Percentiles rank a stretch among this genome's conserved stretches.
phyloP scores from a whole-genome alignment of 768 basidiomycete genomes.

The Mycena leptocephala region DNA sequence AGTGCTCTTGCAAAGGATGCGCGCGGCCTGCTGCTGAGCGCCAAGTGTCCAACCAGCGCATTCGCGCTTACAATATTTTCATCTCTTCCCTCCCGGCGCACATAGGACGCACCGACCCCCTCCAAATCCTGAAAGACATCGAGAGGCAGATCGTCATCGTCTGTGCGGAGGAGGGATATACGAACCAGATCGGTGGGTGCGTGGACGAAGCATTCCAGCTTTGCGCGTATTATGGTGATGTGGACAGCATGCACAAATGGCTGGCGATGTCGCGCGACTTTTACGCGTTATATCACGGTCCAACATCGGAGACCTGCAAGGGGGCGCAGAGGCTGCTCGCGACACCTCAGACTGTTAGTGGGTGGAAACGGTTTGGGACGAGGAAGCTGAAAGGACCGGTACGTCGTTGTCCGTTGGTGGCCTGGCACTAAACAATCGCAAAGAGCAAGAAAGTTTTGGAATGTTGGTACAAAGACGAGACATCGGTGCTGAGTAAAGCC shows the following conservation, averaged over 20 bases:
- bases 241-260: neutral
- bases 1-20: slow-evolving; percentile 5
- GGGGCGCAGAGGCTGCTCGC: neutral
- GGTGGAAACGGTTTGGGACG: neutral
- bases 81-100: neutral
- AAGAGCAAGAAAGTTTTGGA: neutral
- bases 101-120: neutral
- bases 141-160: neutral
- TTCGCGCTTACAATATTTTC: slow-evolving; percentile 1
- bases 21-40: neutral
- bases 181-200: neutral
- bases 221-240: neutral
- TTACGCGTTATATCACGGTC: neutral
- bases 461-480: neutral
- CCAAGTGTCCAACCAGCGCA: neutral
- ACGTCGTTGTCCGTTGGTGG: neutral
- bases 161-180: neutral
- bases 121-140: neutral
- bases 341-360: neutral
- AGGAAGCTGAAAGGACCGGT: neutral
- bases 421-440: neutral
- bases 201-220: neutral
- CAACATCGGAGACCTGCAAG: neutral
- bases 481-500: no score
- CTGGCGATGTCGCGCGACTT: neutral